Percentiles rank a stretch among this genome's conserved stretches.
Conservation (phyloP, 2,329 filamentous ascomycete species). For the Talaromyces sp. region DNA sequence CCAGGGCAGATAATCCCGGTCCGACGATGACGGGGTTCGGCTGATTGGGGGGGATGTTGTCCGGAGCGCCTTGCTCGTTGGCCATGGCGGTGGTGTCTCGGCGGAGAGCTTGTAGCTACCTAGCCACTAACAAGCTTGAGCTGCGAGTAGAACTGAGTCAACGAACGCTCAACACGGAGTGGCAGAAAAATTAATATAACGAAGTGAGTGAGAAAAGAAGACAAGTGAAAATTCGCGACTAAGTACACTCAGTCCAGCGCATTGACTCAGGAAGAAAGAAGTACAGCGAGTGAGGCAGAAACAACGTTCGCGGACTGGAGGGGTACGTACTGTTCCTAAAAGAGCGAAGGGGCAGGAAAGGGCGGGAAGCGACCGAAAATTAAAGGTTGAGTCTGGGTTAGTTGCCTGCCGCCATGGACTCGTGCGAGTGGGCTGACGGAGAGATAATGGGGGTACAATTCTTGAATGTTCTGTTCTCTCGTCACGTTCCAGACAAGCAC, state of each 20-base stretch:
- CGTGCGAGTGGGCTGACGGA: neutral
- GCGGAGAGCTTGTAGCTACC: slow-evolving; percentile 4
- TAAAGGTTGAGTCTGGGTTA: neutral
- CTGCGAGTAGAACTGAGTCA: neutral
- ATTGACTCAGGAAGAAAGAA: neutral
- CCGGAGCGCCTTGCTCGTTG: slow-evolving; percentile 17
- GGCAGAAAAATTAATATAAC: neutral
- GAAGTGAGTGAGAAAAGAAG: neutral
- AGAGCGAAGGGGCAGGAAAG: neutral
- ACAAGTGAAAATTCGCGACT: too few relatives aligned
- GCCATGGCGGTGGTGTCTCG: slow-evolving; percentile 14
- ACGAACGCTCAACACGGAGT: slow-evolving; percentile 1
- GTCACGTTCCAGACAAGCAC: slow-evolving; percentile 9
- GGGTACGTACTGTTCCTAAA: neutral
- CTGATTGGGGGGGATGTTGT: slow-evolving; percentile 17
- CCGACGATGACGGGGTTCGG: slow-evolving; percentile 18
- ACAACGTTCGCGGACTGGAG: slow-evolving; percentile 5
- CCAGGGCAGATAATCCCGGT: slow-evolving; percentile 17
- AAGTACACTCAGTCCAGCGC: neutral
- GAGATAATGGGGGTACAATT: neutral
- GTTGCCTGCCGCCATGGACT: neutral
- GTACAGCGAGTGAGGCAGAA: neutral
- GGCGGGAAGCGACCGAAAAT: neutral
- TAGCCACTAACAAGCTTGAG: neutral
- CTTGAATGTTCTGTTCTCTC: neutral